Evolutionary conservation across 192 early-diverging fungal genomes (phyloP).

Genomic region (Podila epicladia): DNA sequence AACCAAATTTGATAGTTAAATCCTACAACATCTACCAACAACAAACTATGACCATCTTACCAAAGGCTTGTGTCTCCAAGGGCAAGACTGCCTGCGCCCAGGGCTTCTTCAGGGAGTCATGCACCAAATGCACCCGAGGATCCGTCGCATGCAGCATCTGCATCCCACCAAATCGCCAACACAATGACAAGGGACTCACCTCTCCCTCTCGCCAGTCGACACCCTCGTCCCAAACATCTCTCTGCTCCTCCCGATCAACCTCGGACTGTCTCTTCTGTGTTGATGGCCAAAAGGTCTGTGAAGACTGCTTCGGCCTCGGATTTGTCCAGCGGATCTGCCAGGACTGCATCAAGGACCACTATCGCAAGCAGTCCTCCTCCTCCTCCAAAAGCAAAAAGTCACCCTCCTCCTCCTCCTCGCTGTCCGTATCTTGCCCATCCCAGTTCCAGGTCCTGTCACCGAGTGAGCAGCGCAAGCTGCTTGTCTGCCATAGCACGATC

Average conservation of each 20-base stretch:
- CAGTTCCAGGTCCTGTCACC: too few relatives aligned
- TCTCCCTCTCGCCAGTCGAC: not conserved
- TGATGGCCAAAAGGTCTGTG: not conserved
- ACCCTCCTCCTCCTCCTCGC: not conserved
- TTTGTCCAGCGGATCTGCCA: conserved; percentile 3
- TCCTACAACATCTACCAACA: too few relatives aligned
- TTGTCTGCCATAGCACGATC: too few relatives aligned
- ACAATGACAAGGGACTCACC: not conserved
- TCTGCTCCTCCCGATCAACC: not conserved
- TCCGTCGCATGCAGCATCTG: not conserved
- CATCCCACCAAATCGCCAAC: not conserved
- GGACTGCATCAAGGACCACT: not conserved
- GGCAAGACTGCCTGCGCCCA: not conserved
- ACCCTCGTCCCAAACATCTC: not conserved
- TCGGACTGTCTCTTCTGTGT: not conserved
- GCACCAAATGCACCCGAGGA: not conserved
- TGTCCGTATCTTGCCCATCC: not conserved
- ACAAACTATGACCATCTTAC: not conserved
- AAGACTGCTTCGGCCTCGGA: not conserved
- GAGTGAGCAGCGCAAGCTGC: too few relatives aligned
- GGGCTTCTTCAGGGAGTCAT: not conserved
- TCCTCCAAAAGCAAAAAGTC: not conserved
- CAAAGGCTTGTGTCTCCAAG: not conserved
- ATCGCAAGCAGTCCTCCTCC: not conserved
- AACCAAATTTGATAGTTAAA: too few relatives aligned